Evolutionary conservation across 305 asterid species (phyloP), one percentile per base, ranked within the genome.

Genomic region (Fraxinus albicans): DNA sequence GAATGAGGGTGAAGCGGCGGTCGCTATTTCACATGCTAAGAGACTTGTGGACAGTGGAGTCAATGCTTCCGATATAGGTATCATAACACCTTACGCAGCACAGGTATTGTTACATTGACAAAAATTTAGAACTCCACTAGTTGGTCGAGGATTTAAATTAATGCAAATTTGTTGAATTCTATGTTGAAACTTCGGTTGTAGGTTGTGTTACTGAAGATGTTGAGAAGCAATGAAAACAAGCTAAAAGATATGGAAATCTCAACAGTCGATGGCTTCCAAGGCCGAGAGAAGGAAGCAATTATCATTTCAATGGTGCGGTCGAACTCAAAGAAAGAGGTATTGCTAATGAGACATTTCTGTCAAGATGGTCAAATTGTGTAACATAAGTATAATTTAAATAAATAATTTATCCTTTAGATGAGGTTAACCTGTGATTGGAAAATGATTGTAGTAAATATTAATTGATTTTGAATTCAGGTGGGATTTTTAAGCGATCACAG

Each of bases 231-330:
- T 70, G 95, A 92, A 80, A 93, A 85, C 85, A 92, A 92, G 91
- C 91, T 96, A 80, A 93, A 90, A 90, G 93, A 92, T 82, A 29
- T 94, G 88, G 99, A 96, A 88, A 92, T 96, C 88, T 96, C 98
- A 13, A 96, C 99, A 23, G 98, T 96, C 80, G 98, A 96, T 91
- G 99, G 99, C 78, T 96, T 94, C 87, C 99, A 96, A 86, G 99
- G 98, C 80, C 94, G 98, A 77, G 98, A 96, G 86, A 96, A 94
- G 89, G 98, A 96, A 91, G 98, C 98, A 77, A 91, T 96, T 81
- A 92, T 96, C 88, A 96, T 96, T 87, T 93, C 99, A 75, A 96
- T 96, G 98, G 99, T 96, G 84, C 90, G 99, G 35, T 94, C 99
- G 55, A 96, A 96, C 92, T 85, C 97, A 78, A 96, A 88, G 92